Evolutionary conservation across 2,329 filamentous ascomycete genomes (phyloP).

Genomic region (Penicillium sp.): DNA sequence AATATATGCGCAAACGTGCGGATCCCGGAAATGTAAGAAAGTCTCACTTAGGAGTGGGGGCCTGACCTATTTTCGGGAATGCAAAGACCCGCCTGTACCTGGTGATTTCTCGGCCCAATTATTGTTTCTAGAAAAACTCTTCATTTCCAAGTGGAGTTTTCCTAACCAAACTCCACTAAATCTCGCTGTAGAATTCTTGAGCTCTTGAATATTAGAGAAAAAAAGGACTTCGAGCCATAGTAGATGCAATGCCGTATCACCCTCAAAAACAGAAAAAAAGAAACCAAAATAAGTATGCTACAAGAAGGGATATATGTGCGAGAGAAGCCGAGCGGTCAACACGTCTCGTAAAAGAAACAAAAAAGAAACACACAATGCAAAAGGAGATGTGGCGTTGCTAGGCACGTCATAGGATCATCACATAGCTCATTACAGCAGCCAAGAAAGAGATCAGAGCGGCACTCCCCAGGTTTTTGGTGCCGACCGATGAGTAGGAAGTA

Average conservation of each 20-base stretch:
- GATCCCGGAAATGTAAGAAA: background rate
- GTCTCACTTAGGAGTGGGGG: background rate
- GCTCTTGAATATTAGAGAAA: too few species aligned
- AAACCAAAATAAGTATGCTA: background rate
- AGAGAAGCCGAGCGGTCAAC: background rate
- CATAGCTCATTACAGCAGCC: background rate
- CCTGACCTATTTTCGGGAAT: background rate
- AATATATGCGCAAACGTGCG: too few species aligned
- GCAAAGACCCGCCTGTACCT: too few species aligned
- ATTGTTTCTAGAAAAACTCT: background rate
- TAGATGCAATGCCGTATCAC: background rate
- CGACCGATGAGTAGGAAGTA: background rate
- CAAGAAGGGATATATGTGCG: constrained; percentile 11
- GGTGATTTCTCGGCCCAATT: background rate
- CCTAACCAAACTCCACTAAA: background rate
- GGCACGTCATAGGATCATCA: background rate
- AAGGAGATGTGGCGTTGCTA: background rate
- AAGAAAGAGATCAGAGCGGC: background rate
- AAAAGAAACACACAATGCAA: background rate
- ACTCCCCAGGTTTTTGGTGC: background rate
- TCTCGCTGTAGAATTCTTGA: too few species aligned
- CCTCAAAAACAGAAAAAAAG: constrained; percentile 2
- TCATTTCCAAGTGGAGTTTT: background rate
- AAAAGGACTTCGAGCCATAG: background rate
- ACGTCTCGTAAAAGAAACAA: background rate